Evolutionary conservation across 495 filamentous ascomycete genomes (phyloP).

Genomic region (Aspergillus panamensis): DNA sequence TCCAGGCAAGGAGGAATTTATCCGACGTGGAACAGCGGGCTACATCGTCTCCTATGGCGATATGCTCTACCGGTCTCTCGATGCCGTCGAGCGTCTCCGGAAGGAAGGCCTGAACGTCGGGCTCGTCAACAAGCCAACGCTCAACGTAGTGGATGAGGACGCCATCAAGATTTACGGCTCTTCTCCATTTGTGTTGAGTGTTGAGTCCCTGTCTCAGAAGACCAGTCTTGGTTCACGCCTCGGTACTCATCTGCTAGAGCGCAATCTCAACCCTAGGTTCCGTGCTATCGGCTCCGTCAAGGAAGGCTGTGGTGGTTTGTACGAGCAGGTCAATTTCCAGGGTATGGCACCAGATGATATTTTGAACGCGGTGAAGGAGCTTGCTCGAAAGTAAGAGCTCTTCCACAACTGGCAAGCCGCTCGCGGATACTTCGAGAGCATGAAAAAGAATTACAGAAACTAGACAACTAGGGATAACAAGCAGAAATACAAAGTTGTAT

Average conservation of each 20-base stretch:
- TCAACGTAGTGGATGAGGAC: constrained; percentile 40
- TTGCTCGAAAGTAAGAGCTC: constrained; percentile 23
- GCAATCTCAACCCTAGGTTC: constrained; percentile 36
- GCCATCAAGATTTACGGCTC: constrained; percentile 36
- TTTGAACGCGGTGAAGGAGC: constrained; percentile 21
- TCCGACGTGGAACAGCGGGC: constrained; percentile 35
- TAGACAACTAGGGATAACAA: too few relatives aligned
- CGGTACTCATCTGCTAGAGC: constrained; percentile 33
- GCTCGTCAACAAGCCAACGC: constrained; percentile 40
- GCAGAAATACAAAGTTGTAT: too few relatives aligned
- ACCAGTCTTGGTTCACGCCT: constrained; percentile 41
- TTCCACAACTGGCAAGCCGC: too few relatives aligned
- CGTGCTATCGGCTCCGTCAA: constrained; percentile 34
- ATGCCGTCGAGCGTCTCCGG: constrained; percentile 37
- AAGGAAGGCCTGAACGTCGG: constrained; percentile 34
- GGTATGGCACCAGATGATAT: constrained; percentile 37
- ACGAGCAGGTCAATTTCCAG: constrained; percentile 37
- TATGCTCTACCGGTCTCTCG: constrained; percentile 42
- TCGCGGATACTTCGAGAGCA: too few relatives aligned
- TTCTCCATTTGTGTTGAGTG: constrained; percentile 33
- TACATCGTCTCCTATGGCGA: constrained; percentile 42
- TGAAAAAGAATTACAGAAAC: too few relatives aligned
- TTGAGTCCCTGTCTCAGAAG: constrained; percentile 42
- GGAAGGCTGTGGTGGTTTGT: constrained; percentile 39
- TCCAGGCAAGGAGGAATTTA: constrained; percentile 40